Conservation (phyloP, 352 stramenopile genomes). For the Pythium scleroteichum region DNA sequence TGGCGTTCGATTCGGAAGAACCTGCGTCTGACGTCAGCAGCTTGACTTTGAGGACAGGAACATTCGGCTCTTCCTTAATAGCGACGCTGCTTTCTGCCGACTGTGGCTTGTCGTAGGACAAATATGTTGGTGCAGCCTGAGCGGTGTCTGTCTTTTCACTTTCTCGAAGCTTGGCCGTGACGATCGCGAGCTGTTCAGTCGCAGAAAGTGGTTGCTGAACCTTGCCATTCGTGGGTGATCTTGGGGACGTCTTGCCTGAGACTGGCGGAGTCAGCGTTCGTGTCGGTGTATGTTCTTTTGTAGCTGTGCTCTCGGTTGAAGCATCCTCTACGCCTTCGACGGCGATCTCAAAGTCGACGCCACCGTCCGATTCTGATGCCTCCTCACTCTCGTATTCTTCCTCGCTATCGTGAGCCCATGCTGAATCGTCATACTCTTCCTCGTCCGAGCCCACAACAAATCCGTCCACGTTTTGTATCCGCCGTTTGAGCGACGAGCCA, state of each 20-base stretch:
- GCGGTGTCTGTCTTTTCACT: slow-evolving; percentile 4
- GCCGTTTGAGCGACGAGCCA: neutral
- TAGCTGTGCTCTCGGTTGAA: slow-evolving; percentile 42
- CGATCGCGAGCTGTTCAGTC: slow-evolving; percentile 15
- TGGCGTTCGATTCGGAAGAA: slow-evolving; percentile 43
- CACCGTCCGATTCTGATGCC: slow-evolving; percentile 33
- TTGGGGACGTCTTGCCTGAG: slow-evolving; percentile 8
- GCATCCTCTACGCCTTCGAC: slow-evolving; percentile 22
- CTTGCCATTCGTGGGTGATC: neutral
- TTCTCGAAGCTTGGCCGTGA: slow-evolving; percentile 9
- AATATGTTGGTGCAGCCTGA: slow-evolving; percentile 15
- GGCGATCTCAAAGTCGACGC: slow-evolving; percentile 29
- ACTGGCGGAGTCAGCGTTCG: slow-evolving; percentile 25
- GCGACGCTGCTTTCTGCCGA: neutral
- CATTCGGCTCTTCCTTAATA: slow-evolving; percentile 9
- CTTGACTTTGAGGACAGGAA: neutral
- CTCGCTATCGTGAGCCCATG: slow-evolving; percentile 29
- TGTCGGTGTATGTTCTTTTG: no score
- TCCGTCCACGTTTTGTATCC: slow-evolving; percentile 16
- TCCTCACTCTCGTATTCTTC: slow-evolving; percentile 38
- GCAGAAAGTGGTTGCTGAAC: neutral
- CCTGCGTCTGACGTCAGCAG: slow-evolving; percentile 24
- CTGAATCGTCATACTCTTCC: slow-evolving; percentile 21
- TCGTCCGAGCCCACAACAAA: slow-evolving; percentile 27
- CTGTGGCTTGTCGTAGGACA: slow-evolving; percentile 19